Evolutionary conservation across 306 rosid species (phyloP), one percentile per base, ranked within the genome.

Genomic region (Prunus salicina): DNA sequence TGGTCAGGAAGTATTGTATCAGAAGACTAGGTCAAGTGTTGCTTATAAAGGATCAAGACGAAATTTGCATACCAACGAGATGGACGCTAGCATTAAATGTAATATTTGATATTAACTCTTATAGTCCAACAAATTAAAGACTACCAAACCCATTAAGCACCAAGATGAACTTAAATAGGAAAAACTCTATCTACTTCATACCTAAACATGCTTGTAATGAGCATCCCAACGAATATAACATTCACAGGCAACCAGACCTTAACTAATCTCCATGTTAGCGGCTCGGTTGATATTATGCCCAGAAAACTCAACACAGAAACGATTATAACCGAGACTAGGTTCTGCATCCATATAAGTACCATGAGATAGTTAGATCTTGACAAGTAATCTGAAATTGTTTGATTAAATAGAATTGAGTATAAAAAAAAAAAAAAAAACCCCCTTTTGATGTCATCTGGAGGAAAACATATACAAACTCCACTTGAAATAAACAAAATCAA

Each of bases 181-280:
- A 52, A 45, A 65, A 22, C 45, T 66, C 27, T 57, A 67, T 75
- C 72, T 60, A 65, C 38, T 24, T 13, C 86, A 77, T 92, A 96
- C 99, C 99, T 96, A 86, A 92, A 89, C 96, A 96, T 91, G 90
- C 99, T 96, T 67, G 99, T 96, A 60, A 96, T 63, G 58, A 96
- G 99, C 99, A 92, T 92, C 79, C 98, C 99, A 49, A 96, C 97
- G 76, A 96, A 92, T 72, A 92, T 92, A 71, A 86, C 85, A 82
- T 96, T 96, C 76, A 92, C 99, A 46, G 98, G 99, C 73, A 96
- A 72, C 99, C 98, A 96, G 76, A 92, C 97, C 87, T 88, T 96
- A 49, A 91, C 84, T 90, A 96, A 84, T 80, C 79, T 92, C 99
- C 98, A 96, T 46, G 98, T 88, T 43, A 96, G 79, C 15, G 96